Base-by-base conservation (phyloP, 2,329 filamentous ascomycete species). In the Beauveria scarabaeidicola region DNA sequence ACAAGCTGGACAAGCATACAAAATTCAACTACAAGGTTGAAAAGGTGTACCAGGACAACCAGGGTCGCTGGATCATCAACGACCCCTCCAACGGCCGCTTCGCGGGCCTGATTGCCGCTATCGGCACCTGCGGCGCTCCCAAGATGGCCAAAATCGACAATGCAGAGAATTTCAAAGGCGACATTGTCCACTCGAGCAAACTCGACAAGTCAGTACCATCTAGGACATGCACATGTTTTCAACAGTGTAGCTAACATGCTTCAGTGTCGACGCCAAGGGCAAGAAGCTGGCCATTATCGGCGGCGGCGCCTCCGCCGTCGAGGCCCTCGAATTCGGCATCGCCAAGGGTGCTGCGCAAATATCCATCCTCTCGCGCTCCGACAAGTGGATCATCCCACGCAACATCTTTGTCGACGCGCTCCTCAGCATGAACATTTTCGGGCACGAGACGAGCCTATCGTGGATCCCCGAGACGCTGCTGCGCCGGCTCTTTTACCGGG, bases 331-430 rank as follows among this genome's bases (percentile, higher is more conserved):
- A 68, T 95, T 90, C 65, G 89, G 89, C 1, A 81, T 86, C 11
- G 76, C 82, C 13, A 81, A 84, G 46, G 79, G 84, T 4, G 90
- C 89, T 0, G 75, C 77, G 8, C 84, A 90, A 66, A 86, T 87
- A 0, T 86, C 85, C 60, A 85, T 95, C 32, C 80, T 95, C 10
- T 84, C 90, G 0, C 81, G 90, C 23, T 89, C 85, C 15, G 89
- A 93, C 66, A 94, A 93, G 70, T 93, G 89, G 90, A 90, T 94
- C 63, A 92, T 93, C 56, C 90, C 90, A 0, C 82, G 91, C 9
- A 94, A 95, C 64, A 77, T 89, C 0, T 52, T 94, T 47, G 78
- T 94, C 54, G 86, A 95, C 69, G 77, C 82, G 1, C 77, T 95
- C 1, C 80, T 96, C 1, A 82, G 88, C 2, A 75, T 91, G 66